Evolutionary conservation across 306 rosid genomes (phyloP), one percentile per base, ranked within the genome.

Genomic region (Carpinus viminea): DNA sequence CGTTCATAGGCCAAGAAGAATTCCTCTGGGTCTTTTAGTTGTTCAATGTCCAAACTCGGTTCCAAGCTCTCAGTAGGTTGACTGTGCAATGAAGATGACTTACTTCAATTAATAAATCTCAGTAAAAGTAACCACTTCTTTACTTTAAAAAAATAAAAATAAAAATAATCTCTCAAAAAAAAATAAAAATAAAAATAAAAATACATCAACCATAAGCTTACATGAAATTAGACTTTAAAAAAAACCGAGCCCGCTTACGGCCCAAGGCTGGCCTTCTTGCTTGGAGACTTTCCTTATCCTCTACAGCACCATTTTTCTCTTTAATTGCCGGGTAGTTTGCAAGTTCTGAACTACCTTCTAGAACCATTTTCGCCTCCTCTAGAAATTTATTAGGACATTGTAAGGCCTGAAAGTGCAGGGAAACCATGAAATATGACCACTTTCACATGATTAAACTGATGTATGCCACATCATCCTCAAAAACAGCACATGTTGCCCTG

Each of bases 181-280:
- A n/a, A n/a, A n/a, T n/a, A n/a, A n/a, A n/a, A 21, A 10, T 13
- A 34, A 78, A 43, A 12, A 41, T 5, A 41, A 41, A 41, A 41
- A 41, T 5, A 8, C 52, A 83, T 11, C 53, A 62, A 73, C 1
- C 8, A 41, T 2, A 43, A 74, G 34, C 59, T 46, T 85, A 93
- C 99, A 80, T 82, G 43, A 52, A 75, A 81, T 83, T 77, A 24
- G 93, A 92, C 72, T 82, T 91, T 34, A 90, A 47, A 62, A 91
- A 86, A 79, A 95, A 95, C 57, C 85, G 90, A 11, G 91, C 87
- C 24, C 86, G 90, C 80, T 93, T 88, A 73, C 79, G 93, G 81
- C 87, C 94, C 75, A 95, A 84, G 43, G 79, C 99, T 0, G 89
- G 96, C 78, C 99, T 88, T 76, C 88, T 85, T 64, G 84, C 85